Evolutionary conservation across 2,329 filamentous ascomycete species (phyloP), one percentile per base, ranked within the genome.

Genomic region (Penicillium psychrosexuale): DNA sequence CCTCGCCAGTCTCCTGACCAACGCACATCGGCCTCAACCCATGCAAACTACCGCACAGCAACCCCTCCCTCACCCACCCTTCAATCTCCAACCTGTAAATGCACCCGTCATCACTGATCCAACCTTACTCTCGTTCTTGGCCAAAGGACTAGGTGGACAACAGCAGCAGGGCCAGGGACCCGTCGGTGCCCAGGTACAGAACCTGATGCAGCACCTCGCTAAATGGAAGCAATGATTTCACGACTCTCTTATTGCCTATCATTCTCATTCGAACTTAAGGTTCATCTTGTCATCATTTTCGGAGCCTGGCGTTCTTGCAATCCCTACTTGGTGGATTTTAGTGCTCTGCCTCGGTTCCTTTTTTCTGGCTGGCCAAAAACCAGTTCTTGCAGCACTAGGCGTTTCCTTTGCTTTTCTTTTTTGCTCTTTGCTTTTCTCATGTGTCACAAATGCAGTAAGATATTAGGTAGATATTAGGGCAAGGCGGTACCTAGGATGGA

Each of bases 161-260:
- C 69, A 68, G 48, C 64, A 66, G 36, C 74, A 74, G 52, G 64
- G 66, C 42, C 72, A 73, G 53, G 61, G 69, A 39, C 53, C 65
- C 34, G 60, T 68, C 49, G 63, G 62, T 42, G 64, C 72, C 43
- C 76, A 78, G 60, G 72, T 79, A 34, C 77, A 79, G 60, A 77
- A 77, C 54, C 73, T 80, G 46, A 75, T 79, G 69, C 74, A 77
- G 53, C 77, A 79, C 53, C 59, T 79, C 54, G 67, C 73, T 36
- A 76, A 76, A 64, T 78, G 75, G 72, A 77, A 75, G 64, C 74
- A 75, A 68, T 78, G 69, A 74, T 59, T 61, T 61, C 44, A 65
- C 47, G 60, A 64, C 39, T 62, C 47, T 59, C 47, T 45, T 61
- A 42, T 52, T 45, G 22, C 22, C 47, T 43, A 48, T 45, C 47